A percentile compares a stretch with the other conserved stretches of the same genome.
These are phyloP conservation scores for Russula sp. DNA, from an alignment of 768 basidiomycete genomes.

Conservation along the genomic window DNA sequence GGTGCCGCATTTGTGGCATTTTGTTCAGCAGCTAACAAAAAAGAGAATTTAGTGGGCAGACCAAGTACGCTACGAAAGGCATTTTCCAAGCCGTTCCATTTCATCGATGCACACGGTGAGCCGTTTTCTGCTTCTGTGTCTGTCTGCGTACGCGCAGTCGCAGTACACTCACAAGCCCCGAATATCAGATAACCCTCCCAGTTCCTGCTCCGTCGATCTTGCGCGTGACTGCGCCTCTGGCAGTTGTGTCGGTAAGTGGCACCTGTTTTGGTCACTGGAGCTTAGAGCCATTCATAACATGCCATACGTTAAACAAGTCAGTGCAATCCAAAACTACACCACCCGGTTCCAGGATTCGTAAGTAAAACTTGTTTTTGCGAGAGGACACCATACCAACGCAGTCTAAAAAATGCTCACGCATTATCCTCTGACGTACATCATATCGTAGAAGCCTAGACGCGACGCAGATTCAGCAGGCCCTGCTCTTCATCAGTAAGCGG, in stretches of 20 bases:
- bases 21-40: neutral
- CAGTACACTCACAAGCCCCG: neutral
- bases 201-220: constrained; percentile 43
- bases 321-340: constrained; percentile 53
- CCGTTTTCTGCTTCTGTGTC: neutral
- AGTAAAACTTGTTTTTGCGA: too few relatives aligned
- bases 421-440: neutral
- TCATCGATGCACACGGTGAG: constrained; percentile 31
- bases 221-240: constrained; percentile 39
- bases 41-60: constrained; percentile 45
- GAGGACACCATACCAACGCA: too few relatives aligned
- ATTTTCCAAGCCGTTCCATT: constrained; percentile 33
- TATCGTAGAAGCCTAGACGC: constrained; percentile 2
- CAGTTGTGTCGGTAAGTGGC: constrained; percentile 26
- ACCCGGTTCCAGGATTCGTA: constrained; percentile 37
- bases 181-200: constrained; percentile 33
- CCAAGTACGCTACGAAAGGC: constrained; percentile 34
- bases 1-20: neutral
- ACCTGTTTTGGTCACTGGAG: neutral
- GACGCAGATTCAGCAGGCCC: constrained; percentile 41
- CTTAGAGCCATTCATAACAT: neutral
- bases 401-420: too few relatives aligned
- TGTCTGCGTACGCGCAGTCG: neutral
- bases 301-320: constrained; percentile 30
- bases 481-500: constrained; percentile 40